Conservation (phyloP, 208 protist species). For the Porcisia deanei region DNA sequence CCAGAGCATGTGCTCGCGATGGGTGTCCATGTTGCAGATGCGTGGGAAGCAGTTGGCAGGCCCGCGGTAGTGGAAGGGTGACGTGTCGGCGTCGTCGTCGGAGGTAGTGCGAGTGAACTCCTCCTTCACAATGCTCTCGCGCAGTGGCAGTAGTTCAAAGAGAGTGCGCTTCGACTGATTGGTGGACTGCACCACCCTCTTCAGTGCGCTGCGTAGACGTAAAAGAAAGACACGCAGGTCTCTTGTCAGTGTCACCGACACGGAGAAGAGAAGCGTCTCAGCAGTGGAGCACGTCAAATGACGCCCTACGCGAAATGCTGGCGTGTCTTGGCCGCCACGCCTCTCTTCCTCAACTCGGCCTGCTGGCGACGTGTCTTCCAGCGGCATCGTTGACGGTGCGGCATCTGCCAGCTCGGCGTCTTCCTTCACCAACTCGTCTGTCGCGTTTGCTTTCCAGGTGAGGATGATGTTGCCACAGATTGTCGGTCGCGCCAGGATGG, state of each 20-base stretch:
- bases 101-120: slow-evolving; percentile 61
- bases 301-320: slow-evolving; percentile 41
- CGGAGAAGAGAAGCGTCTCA: slow-evolving; percentile 57
- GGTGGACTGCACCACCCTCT: slow-evolving; percentile 41
- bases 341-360: neutral
- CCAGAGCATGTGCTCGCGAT: slow-evolving; percentile 63
- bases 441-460: slow-evolving; percentile 31
- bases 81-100: slow-evolving; percentile 20
- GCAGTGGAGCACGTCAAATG: slow-evolving; percentile 69
- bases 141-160: slow-evolving; percentile 45
- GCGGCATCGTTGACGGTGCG: neutral
- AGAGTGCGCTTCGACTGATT: slow-evolving; percentile 36
- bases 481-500: slow-evolving; percentile 29
- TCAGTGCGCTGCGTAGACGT: slow-evolving; percentile 45
- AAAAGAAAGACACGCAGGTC: slow-evolving; percentile 53
- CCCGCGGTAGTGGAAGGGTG: slow-evolving; percentile 63
- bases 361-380: neutral
- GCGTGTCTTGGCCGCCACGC: neutral
- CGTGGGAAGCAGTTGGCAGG: slow-evolving; percentile 72
- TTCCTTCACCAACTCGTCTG: slow-evolving; percentile 30
- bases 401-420: slow-evolving; percentile 20
- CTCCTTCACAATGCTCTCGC: slow-evolving; percentile 52
- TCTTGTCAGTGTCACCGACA: slow-evolving; percentile 56
- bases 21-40: slow-evolving; percentile 69
- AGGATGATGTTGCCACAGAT: slow-evolving; percentile 41